A percentile compares a stretch with the other conserved stretches of the same genome.
These are phyloP conservation scores for Penicillium argentinense DNA, from an alignment of 495 filamentous ascomycete species.

Conservation along the genomic window DNA sequence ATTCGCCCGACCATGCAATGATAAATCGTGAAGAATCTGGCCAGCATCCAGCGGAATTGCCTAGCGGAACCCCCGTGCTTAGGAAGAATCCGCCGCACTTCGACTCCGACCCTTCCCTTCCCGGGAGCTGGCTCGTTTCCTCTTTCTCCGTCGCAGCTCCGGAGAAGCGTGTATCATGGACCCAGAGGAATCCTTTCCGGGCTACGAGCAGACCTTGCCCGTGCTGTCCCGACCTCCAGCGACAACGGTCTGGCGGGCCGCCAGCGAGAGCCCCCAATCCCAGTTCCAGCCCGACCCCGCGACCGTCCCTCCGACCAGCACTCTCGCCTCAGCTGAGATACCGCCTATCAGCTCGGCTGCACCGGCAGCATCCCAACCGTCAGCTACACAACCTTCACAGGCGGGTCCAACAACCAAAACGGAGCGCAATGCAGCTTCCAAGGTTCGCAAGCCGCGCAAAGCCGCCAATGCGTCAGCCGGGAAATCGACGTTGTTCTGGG, in stretches of 20 bases:
- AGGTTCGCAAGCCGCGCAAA: slow-evolving; percentile 44
- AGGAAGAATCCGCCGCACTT: not conserved
- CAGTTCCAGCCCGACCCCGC: slow-evolving; percentile 17
- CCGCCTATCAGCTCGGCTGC: not conserved
- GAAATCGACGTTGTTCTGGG: slow-evolving; percentile 48
- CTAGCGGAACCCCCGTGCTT: not conserved
- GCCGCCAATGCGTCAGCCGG: slow-evolving; percentile 33
- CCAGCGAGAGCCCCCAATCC: slow-evolving; percentile 16
- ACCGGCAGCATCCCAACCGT: not conserved
- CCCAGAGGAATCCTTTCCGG: slow-evolving; percentile 29
- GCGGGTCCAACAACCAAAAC: slow-evolving; percentile 7
- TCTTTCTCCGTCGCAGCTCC: slow-evolving; percentile 10
- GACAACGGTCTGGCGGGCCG: slow-evolving; percentile 12
- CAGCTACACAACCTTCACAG: not conserved
- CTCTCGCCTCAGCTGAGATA: not conserved
- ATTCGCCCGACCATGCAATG: slow-evolving; percentile 7
- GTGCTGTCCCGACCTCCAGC: slow-evolving; percentile 25
- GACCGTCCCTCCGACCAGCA: slow-evolving; percentile 7
- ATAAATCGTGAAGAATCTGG: slow-evolving; percentile 16
- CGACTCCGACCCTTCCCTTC: slow-evolving; percentile 19
- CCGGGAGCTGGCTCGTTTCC: slow-evolving; percentile 20
- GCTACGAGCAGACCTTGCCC: slow-evolving; percentile 29
- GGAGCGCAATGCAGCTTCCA: slow-evolving; percentile 30
- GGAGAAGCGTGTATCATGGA: slow-evolving; percentile 32
- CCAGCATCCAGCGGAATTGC: not conserved